Percentiles rank a stretch among this genome's conserved stretches.
Conservation (phyloP, 176 grass and related monocot genomes). For the Paspalum notatum region DNA sequence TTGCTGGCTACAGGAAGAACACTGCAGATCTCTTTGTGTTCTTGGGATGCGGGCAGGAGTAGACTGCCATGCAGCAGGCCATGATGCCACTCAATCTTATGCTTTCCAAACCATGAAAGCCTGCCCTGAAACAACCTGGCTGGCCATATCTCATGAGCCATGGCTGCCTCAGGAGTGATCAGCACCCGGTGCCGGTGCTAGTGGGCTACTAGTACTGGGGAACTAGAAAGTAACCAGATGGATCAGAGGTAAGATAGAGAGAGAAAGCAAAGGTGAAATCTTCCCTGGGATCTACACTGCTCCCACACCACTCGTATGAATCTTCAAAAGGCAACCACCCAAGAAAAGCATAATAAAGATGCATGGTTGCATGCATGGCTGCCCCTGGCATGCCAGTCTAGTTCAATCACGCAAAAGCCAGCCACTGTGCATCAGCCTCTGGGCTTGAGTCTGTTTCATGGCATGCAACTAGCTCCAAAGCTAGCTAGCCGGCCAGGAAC, state of each 20-base stretch:
- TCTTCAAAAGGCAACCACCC: constrained; percentile 51
- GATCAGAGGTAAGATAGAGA: constrained; percentile 46
- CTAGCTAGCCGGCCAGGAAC: background rate
- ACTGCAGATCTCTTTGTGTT: constrained; percentile 57
- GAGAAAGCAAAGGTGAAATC: constrained; percentile 50
- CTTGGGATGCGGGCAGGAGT: constrained; percentile 38
- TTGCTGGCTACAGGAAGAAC: constrained; percentile 48
- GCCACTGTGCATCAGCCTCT: constrained; percentile 47
- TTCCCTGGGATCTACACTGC: constrained; percentile 63
- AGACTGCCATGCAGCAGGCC: constrained; percentile 29
- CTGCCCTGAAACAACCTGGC: constrained; percentile 45
- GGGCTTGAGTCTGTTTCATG: constrained; percentile 42
- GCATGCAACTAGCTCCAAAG: constrained; percentile 42
- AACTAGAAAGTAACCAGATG: constrained; percentile 39
- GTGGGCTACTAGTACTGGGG: background rate
- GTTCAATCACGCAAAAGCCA: constrained; percentile 98
- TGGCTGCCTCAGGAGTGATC: constrained; percentile 18
- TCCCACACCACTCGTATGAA: constrained; percentile 32
- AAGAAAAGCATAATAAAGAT: constrained; percentile 70
- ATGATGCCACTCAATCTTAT: constrained; percentile 49
- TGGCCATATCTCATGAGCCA: constrained; percentile 48
- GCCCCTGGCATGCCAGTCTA: constrained; percentile 76
- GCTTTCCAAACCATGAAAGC: constrained; percentile 53
- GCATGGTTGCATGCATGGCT: constrained; percentile 49
- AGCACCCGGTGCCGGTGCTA: background rate